Evolutionary conservation across 2,329 filamentous ascomycete genomes (phyloP), one percentile per base, ranked within the genome.

Genomic region (Aspergillus sp.): DNA sequence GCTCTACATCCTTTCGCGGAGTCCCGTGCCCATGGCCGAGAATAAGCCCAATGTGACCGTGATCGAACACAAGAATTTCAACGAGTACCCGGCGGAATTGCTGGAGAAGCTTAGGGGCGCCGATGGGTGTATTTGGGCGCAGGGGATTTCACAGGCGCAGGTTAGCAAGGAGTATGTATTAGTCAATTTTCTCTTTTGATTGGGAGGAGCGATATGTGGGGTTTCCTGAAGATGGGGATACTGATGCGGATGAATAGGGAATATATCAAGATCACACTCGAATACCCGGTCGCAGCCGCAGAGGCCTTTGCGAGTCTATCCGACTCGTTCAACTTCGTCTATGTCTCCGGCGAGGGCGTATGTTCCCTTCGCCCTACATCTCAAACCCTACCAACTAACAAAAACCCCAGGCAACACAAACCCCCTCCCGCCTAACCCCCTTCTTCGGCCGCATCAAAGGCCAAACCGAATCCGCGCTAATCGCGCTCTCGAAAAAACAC

Each of bases 51-150:
- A 82, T 8, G 84, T 91, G 64, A 81, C 82, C 0, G 86, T 92
- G 59, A 87, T 92, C 64, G 78, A 89, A 19, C 89, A 92, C 71
- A 81, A 84, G 17, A 88, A 93, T 73, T 93, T 90, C 70, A 75
- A 78, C 13, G 79, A 73, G 1, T 93, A 91, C 72, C 55, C 59
- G 7, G 68, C 82, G 0, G 79, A 80, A 0, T 66, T 92, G 2
- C 80, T 92, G 9, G 74, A 78, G 3, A 80, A 88, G 70, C 79
- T 93, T 0, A 80, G 82, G 56, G 89, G 85, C 23, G 90, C 90
- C 0, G 78, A 83, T 7, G 90, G 87, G 2, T 90, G 87, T 62
- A 87, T 93, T 1, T 93, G 91, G 91, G 90, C 91, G 0, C 80
- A 89, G 71, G 90, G 91, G 0, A 86, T 88, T 52, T 87, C 84